Evolutionary conservation across 2,329 filamentous ascomycete genomes (phyloP), one percentile per base, ranked within the genome.

Genomic region (Apiospora malaysiana): DNA sequence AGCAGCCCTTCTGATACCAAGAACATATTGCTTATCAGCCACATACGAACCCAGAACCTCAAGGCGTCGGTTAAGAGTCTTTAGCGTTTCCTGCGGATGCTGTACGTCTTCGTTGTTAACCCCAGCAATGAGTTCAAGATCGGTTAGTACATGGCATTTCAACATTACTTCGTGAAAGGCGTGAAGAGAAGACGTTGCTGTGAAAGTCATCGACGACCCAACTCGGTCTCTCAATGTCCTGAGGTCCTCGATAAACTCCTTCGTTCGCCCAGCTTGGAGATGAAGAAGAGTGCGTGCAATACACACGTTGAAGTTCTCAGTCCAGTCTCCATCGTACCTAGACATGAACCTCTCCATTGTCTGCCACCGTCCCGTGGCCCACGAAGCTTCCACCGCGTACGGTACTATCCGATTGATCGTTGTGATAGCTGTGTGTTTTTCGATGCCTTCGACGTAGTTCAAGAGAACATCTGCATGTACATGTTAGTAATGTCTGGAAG

Each of bases 1-100:
- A 0, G 92, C 90, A 32, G 96, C 95, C 75, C 96, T 89, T 70
- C 95, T 90, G 51, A 98, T 87, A 0, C 94, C 93, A 40, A 99
- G 85, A 12, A 99, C 83, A 78, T 97, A 98, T 79, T 98, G 95
- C 80, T 99, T 99, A 79, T 99, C 95, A 69, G 91, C 90, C 47
- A 95, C 91, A 77, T 96, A 97, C 1, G 94, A 93, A 0, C 97
- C 96, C 2, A 99, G 85, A 1, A 97, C 88, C 75, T 95, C 93
- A n/a, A 99, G 84, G n/a, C 96, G 91, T 65, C 92, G 90, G 72
- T 92, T 87, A 6, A 98, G 80, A 27, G 86, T 86, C 68, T 86
- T 84, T 8, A 92, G 79, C 66, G 82, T 81, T 56, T 81, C 81
- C 66, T 82, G 79, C 69, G 85, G 76, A 45, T 82, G 79, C 56